Conservation (phyloP, 169 alveolate species). For the Cyclospora cayetanensis region DNA sequence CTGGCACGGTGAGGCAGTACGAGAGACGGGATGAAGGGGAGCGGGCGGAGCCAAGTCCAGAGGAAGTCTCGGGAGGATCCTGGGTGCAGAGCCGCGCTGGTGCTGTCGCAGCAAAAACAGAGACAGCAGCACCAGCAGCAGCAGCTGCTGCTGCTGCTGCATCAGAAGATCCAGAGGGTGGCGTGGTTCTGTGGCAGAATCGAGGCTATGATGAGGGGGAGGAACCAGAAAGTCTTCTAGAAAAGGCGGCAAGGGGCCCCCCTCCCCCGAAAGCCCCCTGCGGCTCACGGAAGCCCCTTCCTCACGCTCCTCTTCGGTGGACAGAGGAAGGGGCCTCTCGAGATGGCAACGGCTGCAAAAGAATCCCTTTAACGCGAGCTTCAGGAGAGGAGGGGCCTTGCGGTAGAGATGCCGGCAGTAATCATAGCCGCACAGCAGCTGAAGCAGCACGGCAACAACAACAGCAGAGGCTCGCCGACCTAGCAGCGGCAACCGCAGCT, state of each 20-base stretch:
- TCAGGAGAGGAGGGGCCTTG: too few relatives aligned
- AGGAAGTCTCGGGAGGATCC: background rate
- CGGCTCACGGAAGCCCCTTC: background rate
- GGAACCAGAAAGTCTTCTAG: background rate
- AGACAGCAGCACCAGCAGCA: background rate
- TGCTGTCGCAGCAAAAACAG: background rate
- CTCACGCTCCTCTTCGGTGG: background rate
- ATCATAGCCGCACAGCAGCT: background rate
- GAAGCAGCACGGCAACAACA: constrained; percentile 14
- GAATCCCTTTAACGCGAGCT: background rate
- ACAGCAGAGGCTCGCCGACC: background rate
- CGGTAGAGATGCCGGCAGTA: too few relatives aligned
- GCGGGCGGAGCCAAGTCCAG: background rate
- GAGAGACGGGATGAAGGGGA: background rate
- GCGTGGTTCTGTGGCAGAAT: too few relatives aligned
- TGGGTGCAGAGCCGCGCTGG: background rate
- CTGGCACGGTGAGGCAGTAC: background rate
- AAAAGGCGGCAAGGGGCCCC: background rate
- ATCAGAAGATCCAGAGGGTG: too few relatives aligned
- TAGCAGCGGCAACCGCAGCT: constrained; percentile 19
- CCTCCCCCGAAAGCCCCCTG: background rate
- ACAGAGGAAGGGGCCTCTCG: background rate
- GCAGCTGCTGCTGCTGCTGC: background rate
- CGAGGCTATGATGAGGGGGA: background rate
- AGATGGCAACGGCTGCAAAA: background rate